Percentiles rank a stretch among this genome's conserved stretches.
phyloP scores from a whole-genome alignment of 2,329 filamentous ascomycete genomes.

The Penicillium occitanis region DNA sequence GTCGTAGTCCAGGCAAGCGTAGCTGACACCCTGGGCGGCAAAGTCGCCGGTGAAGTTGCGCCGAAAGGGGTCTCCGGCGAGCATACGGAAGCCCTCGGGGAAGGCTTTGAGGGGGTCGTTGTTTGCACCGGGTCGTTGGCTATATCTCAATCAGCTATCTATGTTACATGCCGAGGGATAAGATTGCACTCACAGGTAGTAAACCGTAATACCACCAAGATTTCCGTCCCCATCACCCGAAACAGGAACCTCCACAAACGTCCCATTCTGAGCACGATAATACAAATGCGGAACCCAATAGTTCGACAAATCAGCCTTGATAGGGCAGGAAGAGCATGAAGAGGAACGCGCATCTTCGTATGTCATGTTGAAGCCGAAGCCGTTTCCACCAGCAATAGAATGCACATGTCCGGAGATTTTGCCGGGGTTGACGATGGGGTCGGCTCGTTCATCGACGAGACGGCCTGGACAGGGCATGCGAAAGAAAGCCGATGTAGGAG shows the following conservation, averaged over 20 bases:
- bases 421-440: constrained; percentile 70
- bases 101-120: constrained; percentile 68
- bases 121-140: constrained; percentile 50
- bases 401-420: constrained; percentile 66
- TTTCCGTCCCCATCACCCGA: constrained; percentile 46
- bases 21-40: constrained; percentile 78
- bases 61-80: constrained; percentile 68
- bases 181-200: constrained; percentile 65
- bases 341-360: constrained; percentile 60
- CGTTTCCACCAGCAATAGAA: constrained; percentile 71
- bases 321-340: constrained; percentile 77
- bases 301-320: constrained; percentile 76
- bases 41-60: constrained; percentile 65
- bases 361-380: constrained; percentile 60
- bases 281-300: constrained; percentile 83
- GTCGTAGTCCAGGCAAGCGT: constrained; percentile 89
- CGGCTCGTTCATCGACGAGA: constrained; percentile 68
- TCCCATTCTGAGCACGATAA: constrained; percentile 69
- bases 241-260: constrained; percentile 63
- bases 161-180: too few species aligned
- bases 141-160: neutral
- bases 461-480: constrained; percentile 79
- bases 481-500: constrained; percentile 61
- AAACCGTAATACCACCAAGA: constrained; percentile 83
- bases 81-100: constrained; percentile 75